Evolutionary conservation across 139 green algal genomes (phyloP).

Genomic region (Deuterostichococcus epilithicus): DNA sequence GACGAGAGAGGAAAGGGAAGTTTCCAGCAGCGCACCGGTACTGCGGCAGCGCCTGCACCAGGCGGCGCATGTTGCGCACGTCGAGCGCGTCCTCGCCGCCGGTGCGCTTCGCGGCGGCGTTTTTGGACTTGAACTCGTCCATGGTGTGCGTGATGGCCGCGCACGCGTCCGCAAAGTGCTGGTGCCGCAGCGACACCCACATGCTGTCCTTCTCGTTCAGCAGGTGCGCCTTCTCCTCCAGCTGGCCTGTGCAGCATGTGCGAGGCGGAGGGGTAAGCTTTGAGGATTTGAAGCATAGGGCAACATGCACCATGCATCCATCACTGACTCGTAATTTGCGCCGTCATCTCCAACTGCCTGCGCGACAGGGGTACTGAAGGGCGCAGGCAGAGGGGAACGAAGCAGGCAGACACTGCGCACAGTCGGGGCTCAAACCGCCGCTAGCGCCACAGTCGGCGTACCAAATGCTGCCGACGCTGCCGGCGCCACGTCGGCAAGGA

Average conservation of each 20-base stretch:
- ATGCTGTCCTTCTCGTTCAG: conserved; percentile 74
- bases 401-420: no score
- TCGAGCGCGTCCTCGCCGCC: conserved; percentile 27
- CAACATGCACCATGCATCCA: no score
- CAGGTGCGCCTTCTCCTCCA: conserved; percentile 69
- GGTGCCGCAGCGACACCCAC: conserved; percentile 81
- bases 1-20: no score
- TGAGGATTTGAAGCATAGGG: no score
- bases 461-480: no score
- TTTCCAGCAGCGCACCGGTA: conserved; percentile 49
- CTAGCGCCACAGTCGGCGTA: no score
- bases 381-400: no score
- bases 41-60: conserved; percentile 80
- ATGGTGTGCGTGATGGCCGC: conserved; percentile 26
- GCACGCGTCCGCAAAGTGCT: conserved; percentile 83
- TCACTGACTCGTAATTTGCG: no score
- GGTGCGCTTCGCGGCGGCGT: conserved; percentile 53
- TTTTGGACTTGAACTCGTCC: conserved; percentile 70
- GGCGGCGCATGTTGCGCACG: conserved; percentile 53
- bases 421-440: no score
- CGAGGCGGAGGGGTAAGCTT: background rate
- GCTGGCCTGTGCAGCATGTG: conserved; percentile 34
- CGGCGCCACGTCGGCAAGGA: no score
- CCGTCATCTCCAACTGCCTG: no score
- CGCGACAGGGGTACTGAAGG: no score